A percentile compares a stretch with the other conserved stretches of the same genome.
These are phyloP conservation scores for Stentor coeruleus DNA, from an alignment of 73 alveolate species.

Conservation along the genomic window DNA sequence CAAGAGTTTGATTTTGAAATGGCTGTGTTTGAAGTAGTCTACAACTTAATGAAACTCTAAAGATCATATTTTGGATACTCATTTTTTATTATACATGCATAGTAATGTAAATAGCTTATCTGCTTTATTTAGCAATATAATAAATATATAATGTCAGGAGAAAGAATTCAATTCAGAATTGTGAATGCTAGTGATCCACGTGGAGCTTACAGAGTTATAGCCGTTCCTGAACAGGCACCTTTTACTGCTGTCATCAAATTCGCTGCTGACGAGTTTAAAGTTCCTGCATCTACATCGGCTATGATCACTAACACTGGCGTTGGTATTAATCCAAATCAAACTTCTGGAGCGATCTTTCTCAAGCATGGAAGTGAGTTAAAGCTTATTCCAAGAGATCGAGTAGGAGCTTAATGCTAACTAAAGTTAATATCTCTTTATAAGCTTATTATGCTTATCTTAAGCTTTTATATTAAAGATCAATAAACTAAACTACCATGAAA, in stretches of 20 bases:
- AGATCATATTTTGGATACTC: too few relatives aligned
- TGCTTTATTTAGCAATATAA: conserved; percentile 24
- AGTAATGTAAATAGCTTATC: conserved; percentile 4
- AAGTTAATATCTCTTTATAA: too few relatives aligned
- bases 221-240: conserved; percentile 94
- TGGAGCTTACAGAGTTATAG: conserved; percentile 61
- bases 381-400: conserved; percentile 95
- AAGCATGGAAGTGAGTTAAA: conserved; percentile 94
- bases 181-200: conserved; percentile 88
- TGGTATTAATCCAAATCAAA: conserved; percentile 85
- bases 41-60: too few relatives aligned
- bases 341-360: conserved; percentile 86
- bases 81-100: too few relatives aligned
- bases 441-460: too few relatives aligned
- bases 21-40: too few relatives aligned
- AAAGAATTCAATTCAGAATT: conserved; percentile 74
- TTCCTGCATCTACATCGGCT: conserved; percentile 88
- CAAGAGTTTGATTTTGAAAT: too few relatives aligned
- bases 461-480: too few relatives aligned
- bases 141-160: conserved; percentile 18
- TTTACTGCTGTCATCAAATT: conserved; percentile 88
- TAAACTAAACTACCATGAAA: too few relatives aligned
- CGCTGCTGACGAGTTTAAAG: conserved; percentile 93
- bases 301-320: conserved; percentile 86
- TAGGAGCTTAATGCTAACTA: conserved; percentile 53